These are phyloP conservation scores for Candida albicans DNA, from an alignment of 1,139 yeast species.

Conservation along the genomic window DNA sequence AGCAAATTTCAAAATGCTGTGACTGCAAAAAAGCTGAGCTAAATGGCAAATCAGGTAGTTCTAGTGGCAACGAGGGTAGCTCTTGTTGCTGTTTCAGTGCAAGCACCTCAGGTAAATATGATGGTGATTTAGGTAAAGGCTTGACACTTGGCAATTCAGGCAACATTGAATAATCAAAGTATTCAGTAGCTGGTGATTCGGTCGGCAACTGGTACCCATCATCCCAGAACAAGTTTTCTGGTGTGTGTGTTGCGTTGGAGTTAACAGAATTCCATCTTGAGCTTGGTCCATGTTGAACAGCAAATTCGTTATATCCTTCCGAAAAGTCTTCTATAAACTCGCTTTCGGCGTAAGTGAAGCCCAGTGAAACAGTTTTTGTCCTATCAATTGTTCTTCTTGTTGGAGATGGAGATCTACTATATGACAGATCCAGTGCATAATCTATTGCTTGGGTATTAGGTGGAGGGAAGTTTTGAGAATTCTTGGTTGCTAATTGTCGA, in stretches of 20 bases:
- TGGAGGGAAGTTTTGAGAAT: slow-evolving; percentile 1
- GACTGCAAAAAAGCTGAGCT: slow-evolving; percentile 50
- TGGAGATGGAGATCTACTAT: slow-evolving; percentile 37
- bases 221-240: slow-evolving; percentile 17
- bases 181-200: slow-evolving; percentile 26
- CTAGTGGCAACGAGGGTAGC: slow-evolving; percentile 54
- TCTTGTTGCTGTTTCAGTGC: slow-evolving; percentile 17
- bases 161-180: slow-evolving; percentile 41
- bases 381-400: slow-evolving; percentile 15
- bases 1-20: slow-evolving; percentile 45
- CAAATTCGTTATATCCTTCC: slow-evolving; percentile 14
- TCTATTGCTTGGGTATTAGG: background rate
- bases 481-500: background rate
- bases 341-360: slow-evolving; percentile 2
- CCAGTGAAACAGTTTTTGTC: slow-evolving; percentile 2
- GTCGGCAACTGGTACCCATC: slow-evolving; percentile 13
- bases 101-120: slow-evolving; percentile 2
- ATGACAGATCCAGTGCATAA: slow-evolving; percentile 6
- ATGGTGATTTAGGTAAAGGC: slow-evolving; percentile 2
- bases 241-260: slow-evolving; percentile 15
- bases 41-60: slow-evolving; percentile 59
- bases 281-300: slow-evolving; percentile 13
- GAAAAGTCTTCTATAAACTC: background rate
- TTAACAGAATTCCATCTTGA: slow-evolving; percentile 19
- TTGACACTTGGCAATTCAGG: slow-evolving; percentile 37